Conservation (phyloP, 1,139 yeast genomes). For the Candida neerlandica region DNA sequence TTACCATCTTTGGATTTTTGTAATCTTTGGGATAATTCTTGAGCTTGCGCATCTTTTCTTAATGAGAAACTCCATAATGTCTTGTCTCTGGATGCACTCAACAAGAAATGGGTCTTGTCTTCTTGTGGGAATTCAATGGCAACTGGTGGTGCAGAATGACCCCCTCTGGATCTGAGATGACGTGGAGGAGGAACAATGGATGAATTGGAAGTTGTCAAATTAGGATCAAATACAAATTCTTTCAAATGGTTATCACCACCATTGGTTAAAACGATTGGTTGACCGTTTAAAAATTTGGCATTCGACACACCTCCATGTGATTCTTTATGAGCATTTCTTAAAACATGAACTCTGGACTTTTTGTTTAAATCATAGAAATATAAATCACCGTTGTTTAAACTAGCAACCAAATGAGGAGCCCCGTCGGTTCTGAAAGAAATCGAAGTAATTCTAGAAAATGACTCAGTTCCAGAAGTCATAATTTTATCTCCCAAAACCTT, state of each 20-base stretch:
- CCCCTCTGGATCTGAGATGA: constrained; percentile 90
- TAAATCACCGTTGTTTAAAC: constrained; percentile 78
- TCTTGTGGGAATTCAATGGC: constrained; percentile 76
- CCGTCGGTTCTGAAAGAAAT: constrained; percentile 94
- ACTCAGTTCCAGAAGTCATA: constrained; percentile 57
- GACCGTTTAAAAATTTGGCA: constrained; percentile 82
- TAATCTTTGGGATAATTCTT: constrained; percentile 82
- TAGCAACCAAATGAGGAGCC: constrained; percentile 78
- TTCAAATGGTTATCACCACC: constrained; percentile 92
- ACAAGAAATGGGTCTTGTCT: constrained; percentile 76
- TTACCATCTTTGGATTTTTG: constrained; percentile 57
- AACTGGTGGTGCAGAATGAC: constrained; percentile 92
- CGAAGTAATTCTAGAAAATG: constrained; percentile 56
- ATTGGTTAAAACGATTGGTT: constrained; percentile 85
- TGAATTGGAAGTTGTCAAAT: constrained; percentile 66
- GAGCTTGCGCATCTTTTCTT: constrained; percentile 95
- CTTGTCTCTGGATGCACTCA: constrained; percentile 86
- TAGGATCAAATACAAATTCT: constrained; percentile 93
- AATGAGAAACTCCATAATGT: constrained; percentile 90
- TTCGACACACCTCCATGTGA: constrained; percentile 79
- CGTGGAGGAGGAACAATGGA: constrained; percentile 87
- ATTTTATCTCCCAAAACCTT: constrained; percentile 54
- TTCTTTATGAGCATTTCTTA: constrained; percentile 74
- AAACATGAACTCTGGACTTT: constrained; percentile 70
- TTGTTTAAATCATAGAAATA: constrained; percentile 81